Base-by-base conservation (phyloP, 371 early-diverging fungal genomes). In the Parasitella parasitica region DNA sequence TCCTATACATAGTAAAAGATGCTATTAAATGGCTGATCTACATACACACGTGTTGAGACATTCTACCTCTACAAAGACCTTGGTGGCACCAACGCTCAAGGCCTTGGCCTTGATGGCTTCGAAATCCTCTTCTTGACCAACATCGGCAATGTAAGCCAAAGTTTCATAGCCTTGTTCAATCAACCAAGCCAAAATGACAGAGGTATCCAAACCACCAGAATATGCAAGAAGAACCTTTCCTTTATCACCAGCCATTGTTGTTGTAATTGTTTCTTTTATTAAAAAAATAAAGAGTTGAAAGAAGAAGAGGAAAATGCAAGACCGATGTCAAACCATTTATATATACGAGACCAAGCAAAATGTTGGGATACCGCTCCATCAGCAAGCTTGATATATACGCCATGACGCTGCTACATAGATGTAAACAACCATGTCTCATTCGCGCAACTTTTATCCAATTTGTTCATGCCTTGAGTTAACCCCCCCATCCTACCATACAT, bases 61-160 rank as follows among this genome's bases (percentile, higher is more conserved):
- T 65, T 63, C n/a, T 79, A 88, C 90, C 84, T 96, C 96, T 63
- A 98, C 91, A 76, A 91, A 96, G 43, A 98, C 96, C 81, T 93
- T 93, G 74, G 86, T 82, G 56, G 98, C 97, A 56, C 98, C 98
- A 59, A 96, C 88, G 66, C 80, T 82, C 52, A 96, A 85, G 43
- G 97, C 98, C 88, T 98, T 98, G 58, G 75, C 76, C 60, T 88
- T 83, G 38, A 96, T 96, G 35, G 94, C 95, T 32, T 95, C 95
- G 70, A 97, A 97, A 77, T 98, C 98, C 76, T 98, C 98, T 73
- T 97, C 97, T 78, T 98, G 98, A 63, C 98, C 98, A 56, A 98
- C 92, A 80, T 98, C 88, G 66, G 97, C 98, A 91, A 98, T 94
- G 85, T 93, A 98, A 64, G 94, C 93, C 67, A 95, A 80, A 43